Evolutionary conservation across 2,329 filamentous ascomycete genomes (phyloP).

Genomic region (Ascochyta rabiei): DNA sequence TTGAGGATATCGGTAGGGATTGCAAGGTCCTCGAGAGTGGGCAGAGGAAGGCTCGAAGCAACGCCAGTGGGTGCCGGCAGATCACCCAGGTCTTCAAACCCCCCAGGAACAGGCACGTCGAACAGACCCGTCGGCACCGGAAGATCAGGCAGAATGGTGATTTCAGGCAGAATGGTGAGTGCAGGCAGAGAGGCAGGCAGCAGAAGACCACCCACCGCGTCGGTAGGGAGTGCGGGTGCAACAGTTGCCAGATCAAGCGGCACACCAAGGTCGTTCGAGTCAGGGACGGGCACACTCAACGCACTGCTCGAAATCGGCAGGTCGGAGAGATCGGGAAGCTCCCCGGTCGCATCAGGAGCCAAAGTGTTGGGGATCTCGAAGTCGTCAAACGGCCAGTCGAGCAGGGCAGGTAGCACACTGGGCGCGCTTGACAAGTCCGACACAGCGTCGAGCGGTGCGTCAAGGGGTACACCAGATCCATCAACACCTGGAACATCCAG

Average conservation of each 20-base stretch:
- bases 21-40: neutral
- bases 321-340: conserved; percentile 4
- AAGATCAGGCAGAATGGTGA: neutral
- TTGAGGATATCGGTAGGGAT: conserved; percentile 2
- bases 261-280: neutral
- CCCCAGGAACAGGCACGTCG: conserved; percentile 8
- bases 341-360: neutral
- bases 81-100: neutral
- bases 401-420: neutral
- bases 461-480: neutral
- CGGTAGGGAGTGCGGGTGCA: neutral
- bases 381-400: conserved; percentile 7
- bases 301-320: neutral
- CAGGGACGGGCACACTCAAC: neutral
- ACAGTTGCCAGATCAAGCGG: neutral
- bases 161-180: neutral
- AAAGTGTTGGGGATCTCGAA: neutral
- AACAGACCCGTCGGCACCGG: neutral
- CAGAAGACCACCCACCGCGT: neutral
- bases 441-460: neutral
- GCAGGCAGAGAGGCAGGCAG: neutral
- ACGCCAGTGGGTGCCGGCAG: neutral
- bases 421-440: neutral
- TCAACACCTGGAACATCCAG: conserved; percentile 1
- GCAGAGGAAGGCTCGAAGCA: neutral